Evolutionary conservation across 768 basidiomycete species (phyloP), one percentile per base, ranked within the genome.

Genomic region (Kwoniella newhampshirensis): DNA sequence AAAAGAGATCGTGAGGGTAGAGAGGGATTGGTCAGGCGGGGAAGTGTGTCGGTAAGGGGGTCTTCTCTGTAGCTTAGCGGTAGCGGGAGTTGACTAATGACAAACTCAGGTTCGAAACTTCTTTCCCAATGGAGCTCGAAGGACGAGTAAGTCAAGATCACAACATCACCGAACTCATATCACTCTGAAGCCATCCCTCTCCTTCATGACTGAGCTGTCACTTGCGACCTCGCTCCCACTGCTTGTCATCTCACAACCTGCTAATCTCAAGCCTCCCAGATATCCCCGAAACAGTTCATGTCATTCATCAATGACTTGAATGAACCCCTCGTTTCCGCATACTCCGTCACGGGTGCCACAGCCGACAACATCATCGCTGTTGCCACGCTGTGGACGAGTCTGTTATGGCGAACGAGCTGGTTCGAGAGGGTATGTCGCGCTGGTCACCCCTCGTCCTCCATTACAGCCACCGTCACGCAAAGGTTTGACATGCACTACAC

Each of bases 291-390:
- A 2, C 86, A 91, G 67, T 97, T 93, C 74, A 81, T 88, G 41
- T 87, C 89, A 75, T 88, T 90, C 27, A 86, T 98, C 73, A 92
- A 93, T 68, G 81, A 86, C 21, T 85, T 98, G 77, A 99, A 99
- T 77, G 85, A 88, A 68, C 79, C 86, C 18, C 82, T 99, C 52
- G 88, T 91, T 43, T 85, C 85, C 3, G 96, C 96, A 1, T 85
- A 96, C 73, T 89, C 89, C 62, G 78, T 88, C 52, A 78, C 80
- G 51, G 83, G 82, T 63, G 82, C 89, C 17, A 82, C 87, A 54
- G 39, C 88, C 55, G 89, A 96, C 76, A 97, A 93, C 72, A 65
- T 84, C 45, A 74, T 97, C 3, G 84, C 88, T 18, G 81, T 92
- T 27, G 78, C 89, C 57, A 89, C 86, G 1, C 79, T 96, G 66